Base-by-base conservation (phyloP, 2,329 filamentous ascomycete genomes). In the Byssoonygena ceratinophila region DNA sequence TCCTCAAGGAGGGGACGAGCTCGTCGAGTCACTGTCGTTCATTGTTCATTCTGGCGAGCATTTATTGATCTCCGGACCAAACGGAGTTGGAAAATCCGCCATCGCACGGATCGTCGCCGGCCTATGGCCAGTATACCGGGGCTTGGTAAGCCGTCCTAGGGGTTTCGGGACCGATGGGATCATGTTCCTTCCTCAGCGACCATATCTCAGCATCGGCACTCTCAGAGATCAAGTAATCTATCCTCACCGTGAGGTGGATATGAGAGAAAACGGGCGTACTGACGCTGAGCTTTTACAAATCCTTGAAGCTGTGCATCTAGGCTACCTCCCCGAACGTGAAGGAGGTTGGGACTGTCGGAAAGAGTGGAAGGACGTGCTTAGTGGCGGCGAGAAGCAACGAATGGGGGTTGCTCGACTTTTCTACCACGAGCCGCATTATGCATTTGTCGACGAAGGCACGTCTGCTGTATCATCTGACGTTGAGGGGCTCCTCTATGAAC, bases 291-390 rank as follows among this genome's bases (percentile, higher is more conserved):
- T 98, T 18, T 80, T 84, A 64, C 76, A 76, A 23, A 80, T 94
- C 2, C 77, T 98, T 2, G 87, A 95, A 53, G 85, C 87, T 48
- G 90, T 90, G 0, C 81, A 81, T 53, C 76, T 98, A 0, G 91
- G 89, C 3, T 97, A 98, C 67, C 77, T 98, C 0, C 87, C 88
- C 1, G 82, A 90, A 46, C 82, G 92, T 14, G 92, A 98, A 74
- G 92, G 92, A 36, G 92, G 92, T 12, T 97, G 89, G 89, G 88
- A 98, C 64, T 92, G 88, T 3, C 80, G 88, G 53, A 97, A 98
- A 70, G 90, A 95, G 65, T 98, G 92, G 92, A 96, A 97, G 71
- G 91, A 97, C 60, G 88, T 98, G 3, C 76, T 98, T n/a, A 91
- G 85, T 58, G 92, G 92, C 36, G 92, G 92, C 11, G 92, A 98